phyloP scores from a whole-genome alignment of 2,329 filamentous ascomycete species.

The Lecanosticta acicola region DNA sequence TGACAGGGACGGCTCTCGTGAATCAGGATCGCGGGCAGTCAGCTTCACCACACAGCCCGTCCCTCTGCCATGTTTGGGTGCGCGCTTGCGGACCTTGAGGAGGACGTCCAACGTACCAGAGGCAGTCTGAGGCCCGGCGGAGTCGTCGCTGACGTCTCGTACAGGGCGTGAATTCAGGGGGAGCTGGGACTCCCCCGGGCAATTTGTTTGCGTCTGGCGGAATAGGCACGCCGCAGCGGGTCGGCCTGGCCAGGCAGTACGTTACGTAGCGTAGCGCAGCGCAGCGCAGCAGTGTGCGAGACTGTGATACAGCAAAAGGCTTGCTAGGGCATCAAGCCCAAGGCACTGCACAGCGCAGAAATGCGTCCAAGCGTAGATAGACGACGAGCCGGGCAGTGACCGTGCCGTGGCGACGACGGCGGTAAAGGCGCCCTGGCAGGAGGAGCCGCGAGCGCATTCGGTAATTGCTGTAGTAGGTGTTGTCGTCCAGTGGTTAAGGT shows the following conservation, averaged over 20 bases:
- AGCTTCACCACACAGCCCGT: background rate
- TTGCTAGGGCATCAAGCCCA: background rate
- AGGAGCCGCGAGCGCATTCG: background rate
- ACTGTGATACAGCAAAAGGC: slow-evolving; percentile 9
- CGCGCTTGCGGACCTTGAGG: slow-evolving; percentile 15
- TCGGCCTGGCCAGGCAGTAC: slow-evolving; percentile 2
- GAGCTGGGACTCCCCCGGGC: slow-evolving; percentile 6
- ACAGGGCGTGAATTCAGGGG: background rate
- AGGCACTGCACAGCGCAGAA: slow-evolving; percentile 13
- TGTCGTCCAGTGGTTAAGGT: too few relatives aligned
- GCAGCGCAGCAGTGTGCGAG: background rate
- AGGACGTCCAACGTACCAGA: background rate
- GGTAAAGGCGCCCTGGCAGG: background rate
- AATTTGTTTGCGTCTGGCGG: slow-evolving; percentile 14
- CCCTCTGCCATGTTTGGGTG: background rate
- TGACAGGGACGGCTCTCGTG: slow-evolving; percentile 14
- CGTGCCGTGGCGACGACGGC: background rate
- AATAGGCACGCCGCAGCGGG: slow-evolving; percentile 7
- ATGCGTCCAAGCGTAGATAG: slow-evolving; percentile 15
- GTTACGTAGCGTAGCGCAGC: background rate
- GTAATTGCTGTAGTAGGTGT: too few relatives aligned
- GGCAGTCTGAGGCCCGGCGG: slow-evolving; percentile 4
- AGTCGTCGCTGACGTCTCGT: slow-evolving; percentile 16
- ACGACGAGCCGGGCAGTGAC: slow-evolving; percentile 3
- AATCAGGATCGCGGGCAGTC: slow-evolving; percentile 15